Percentiles rank a stretch among this genome's conserved stretches.
Conservation (phyloP, 345 rosid species). For the Salix exigua region DNA sequence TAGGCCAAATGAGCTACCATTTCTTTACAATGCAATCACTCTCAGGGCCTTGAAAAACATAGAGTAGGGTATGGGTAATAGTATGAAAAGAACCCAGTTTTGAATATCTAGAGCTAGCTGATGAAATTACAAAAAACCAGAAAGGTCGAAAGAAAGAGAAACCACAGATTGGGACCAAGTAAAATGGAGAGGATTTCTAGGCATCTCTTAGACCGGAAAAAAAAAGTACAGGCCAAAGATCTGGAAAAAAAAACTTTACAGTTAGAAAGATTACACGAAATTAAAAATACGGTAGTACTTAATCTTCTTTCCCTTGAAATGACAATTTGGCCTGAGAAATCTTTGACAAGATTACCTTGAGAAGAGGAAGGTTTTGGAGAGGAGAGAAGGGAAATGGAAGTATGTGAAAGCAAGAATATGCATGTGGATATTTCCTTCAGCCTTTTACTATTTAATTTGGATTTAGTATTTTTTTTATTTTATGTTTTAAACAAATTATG, state of each 20-base stretch:
- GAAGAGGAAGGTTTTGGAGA: neutral
- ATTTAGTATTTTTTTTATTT: neutral
- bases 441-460: neutral
- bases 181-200: slow-evolving; percentile 5
- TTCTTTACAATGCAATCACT: slow-evolving; percentile 16
- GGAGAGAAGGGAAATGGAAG: neutral
- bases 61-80: slow-evolving; percentile 2
- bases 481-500: neutral
- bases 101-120: neutral
- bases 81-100: neutral
- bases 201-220: neutral
- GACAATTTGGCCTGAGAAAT: neutral
- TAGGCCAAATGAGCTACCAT: slow-evolving; percentile 6
- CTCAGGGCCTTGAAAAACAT: slow-evolving; percentile 15
- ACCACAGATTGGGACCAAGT: neutral
- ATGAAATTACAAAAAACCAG: neutral
- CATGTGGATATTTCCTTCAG: neutral
- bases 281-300: neutral
- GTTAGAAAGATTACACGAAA: neutral
- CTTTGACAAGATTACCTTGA: neutral
- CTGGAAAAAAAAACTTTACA: neutral
- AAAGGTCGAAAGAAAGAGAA: neutral
- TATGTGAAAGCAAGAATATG: neutral
- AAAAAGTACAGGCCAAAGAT: neutral
- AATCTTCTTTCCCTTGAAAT: neutral